Evolutionary conservation across 2,329 filamentous ascomycete genomes (phyloP), one percentile per base, ranked within the genome.

Genomic region (Massarina eburnea): DNA sequence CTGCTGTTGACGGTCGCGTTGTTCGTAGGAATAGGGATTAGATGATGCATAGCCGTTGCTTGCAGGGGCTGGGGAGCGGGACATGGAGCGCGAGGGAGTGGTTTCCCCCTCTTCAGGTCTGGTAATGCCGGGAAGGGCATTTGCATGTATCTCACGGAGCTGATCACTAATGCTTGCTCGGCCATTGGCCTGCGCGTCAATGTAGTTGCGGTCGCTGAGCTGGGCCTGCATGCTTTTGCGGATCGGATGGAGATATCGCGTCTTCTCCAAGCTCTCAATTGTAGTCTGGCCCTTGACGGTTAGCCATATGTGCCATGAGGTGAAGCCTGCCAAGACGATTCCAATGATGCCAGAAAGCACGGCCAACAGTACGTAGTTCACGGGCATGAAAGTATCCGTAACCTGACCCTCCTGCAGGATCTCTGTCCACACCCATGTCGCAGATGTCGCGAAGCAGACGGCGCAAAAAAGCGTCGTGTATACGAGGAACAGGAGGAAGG

Each of bases 201-300:
- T 43, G 49, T 71, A 61, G 74, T 79, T 61, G 52, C 75, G 64
- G 44, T 69, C 59, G 34, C 70, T 71, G 55, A 83, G 80, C 44
- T 85, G 80, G 51, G 81, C 76, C 63, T 88, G 84, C 64, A 92
- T 80, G 39, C 81, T 81, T 64, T 83, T 84, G 45, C 86, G 81
- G 49, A 96, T 68, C 0, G 90, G 89, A 8, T 88, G 90, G 7
- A 96, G 80, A 71, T 99, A 99, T 44, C 94, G 82, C 2, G 92
- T 97, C 76, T 94, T 96, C 71, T 99, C 94, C 48, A 99, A 76
- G 61, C 88, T 95, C 70, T 99, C 94, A 48, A 99, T 96, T 3
- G 94, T 99, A 1, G 94, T 99, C 71, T 95, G 85, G 3, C 89
- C 90, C 20, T 81, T 80, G 43, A 81, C 74, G 1, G 89, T 89